Conservation (phyloP, 2,329 filamentous ascomycete species). For the Aureobasidium sp. region DNA sequence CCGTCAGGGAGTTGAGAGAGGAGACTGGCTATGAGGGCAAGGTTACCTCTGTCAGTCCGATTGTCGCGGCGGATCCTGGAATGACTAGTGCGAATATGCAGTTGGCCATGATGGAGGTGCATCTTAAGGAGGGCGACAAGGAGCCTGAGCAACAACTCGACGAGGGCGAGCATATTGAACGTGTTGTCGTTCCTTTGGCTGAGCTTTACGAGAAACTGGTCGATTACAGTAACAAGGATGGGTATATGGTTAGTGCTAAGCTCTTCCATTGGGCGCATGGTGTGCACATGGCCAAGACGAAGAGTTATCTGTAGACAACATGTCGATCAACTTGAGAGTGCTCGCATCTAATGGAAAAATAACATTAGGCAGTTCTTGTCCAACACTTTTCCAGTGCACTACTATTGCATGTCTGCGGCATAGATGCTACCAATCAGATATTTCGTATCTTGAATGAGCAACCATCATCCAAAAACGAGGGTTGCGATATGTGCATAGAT, state of each 20-base stretch:
- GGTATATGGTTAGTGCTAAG: slow-evolving; percentile 51
- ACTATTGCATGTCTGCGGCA: no score
- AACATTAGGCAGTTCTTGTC: no score
- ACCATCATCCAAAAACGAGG: no score
- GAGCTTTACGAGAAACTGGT: slow-evolving; percentile 51
- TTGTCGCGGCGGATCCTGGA: slow-evolving; percentile 56
- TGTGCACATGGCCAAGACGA: slow-evolving; percentile 36
- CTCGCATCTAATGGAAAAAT: no score
- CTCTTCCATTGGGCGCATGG: slow-evolving; percentile 56
- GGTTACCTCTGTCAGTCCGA: slow-evolving; percentile 45
- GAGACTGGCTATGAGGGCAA: slow-evolving; percentile 57
- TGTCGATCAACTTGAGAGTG: no score
- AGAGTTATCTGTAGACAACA: not conserved
- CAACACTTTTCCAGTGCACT: no score
- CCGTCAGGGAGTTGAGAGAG: slow-evolving; percentile 52
- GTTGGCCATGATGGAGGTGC: slow-evolving; percentile 54
- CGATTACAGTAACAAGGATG: slow-evolving; percentile 40
- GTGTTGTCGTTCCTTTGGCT: slow-evolving; percentile 49
- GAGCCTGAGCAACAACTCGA: slow-evolving; percentile 53
- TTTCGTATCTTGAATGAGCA: no score
- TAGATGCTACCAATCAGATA: no score
- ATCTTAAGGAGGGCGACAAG: slow-evolving; percentile 43
- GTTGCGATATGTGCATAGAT: no score
- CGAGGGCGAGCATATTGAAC: slow-evolving; percentile 55
- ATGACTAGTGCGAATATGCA: slow-evolving; percentile 30